Evolutionary conservation across 192 early-diverging fungal genomes (phyloP).

Genomic region (Pilaira anomala): DNA sequence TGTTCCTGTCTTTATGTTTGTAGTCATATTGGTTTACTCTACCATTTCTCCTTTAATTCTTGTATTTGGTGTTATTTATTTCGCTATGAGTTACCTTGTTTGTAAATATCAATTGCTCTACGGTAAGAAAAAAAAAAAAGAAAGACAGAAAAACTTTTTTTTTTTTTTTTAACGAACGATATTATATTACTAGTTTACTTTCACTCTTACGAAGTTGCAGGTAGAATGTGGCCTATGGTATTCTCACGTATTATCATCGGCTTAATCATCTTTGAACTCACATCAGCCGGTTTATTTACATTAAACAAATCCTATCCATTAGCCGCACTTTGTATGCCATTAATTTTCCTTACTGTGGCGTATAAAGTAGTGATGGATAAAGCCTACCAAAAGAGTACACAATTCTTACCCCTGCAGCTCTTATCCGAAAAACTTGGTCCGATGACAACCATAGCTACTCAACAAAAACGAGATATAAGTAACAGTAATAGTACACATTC

Average conservation of each 20-base stretch:
- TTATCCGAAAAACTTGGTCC: slow-evolving; percentile 36
- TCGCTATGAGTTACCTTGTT: slow-evolving; percentile 59
- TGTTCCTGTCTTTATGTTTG: slow-evolving; percentile 67
- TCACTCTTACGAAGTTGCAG: slow-evolving; percentile 69
- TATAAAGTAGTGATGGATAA: slow-evolving; percentile 45
- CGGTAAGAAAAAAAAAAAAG: slow-evolving; percentile 39
- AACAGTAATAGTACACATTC: not conserved
- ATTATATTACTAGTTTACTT: slow-evolving; percentile 54
- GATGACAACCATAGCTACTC: slow-evolving; percentile 7
- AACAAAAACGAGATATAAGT: not conserved
- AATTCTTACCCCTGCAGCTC: slow-evolving; percentile 46
- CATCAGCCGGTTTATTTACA: slow-evolving; percentile 62
- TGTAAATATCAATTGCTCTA: slow-evolving; percentile 77
- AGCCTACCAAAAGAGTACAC: slow-evolving; percentile 41
- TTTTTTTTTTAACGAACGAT: not conserved
- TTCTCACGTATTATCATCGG: slow-evolving; percentile 65
- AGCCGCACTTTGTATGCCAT: slow-evolving; percentile 40
- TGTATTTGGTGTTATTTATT: slow-evolving; percentile 66
- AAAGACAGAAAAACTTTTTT: not conserved
- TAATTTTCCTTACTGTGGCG: slow-evolving; percentile 44
- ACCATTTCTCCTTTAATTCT: slow-evolving; percentile 73
- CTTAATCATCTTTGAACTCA: slow-evolving; percentile 62
- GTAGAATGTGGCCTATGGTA: slow-evolving; percentile 69
- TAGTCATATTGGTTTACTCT: slow-evolving; percentile 74
- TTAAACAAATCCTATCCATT: slow-evolving; percentile 47